phyloP scores from a whole-genome alignment of 169 alveolate genomes.

The Cryptosporidium baileyi region DNA sequence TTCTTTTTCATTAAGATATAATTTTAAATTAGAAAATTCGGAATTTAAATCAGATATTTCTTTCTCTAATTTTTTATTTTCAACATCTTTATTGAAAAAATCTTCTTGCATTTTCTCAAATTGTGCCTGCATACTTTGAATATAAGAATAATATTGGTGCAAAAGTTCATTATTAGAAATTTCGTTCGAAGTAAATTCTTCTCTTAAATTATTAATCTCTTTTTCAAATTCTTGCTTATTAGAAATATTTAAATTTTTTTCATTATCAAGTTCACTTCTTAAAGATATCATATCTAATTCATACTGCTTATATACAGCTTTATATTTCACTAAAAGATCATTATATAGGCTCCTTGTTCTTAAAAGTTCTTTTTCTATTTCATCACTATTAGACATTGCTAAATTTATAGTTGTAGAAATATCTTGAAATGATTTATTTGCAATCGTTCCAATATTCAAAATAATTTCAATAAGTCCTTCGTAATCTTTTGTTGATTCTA shows the following conservation, averaged over 20 bases:
- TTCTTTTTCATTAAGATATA: too few species aligned
- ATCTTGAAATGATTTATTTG: slow-evolving; percentile 45
- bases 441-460: slow-evolving; percentile 12
- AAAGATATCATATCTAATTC: slow-evolving; percentile 45
- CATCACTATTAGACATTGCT: slow-evolving; percentile 51
- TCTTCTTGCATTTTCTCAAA: slow-evolving; percentile 7
- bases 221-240: slow-evolving; percentile 45
- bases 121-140: slow-evolving; percentile 12
- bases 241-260: slow-evolving; percentile 21
- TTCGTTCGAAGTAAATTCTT: slow-evolving; percentile 17
- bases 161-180: slow-evolving; percentile 23
- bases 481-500: slow-evolving; percentile 10
- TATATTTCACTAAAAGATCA: slow-evolving; percentile 15
- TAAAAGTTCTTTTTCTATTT: slow-evolving; percentile 32
- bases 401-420: slow-evolving; percentile 32
- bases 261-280: slow-evolving; percentile 63
- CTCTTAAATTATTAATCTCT: neutral
- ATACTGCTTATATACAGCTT: slow-evolving; percentile 39
- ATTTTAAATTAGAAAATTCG: too few species aligned
- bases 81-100: neutral
- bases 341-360: slow-evolving; percentile 4
- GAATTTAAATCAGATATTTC: neutral
- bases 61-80: neutral
- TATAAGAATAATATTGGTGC: slow-evolving; percentile 48
- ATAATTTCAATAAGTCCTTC: slow-evolving; percentile 35